These are phyloP conservation scores for Termitomyces sp. DNA, from an alignment of 768 basidiomycete genomes.

Conservation along the genomic window DNA sequence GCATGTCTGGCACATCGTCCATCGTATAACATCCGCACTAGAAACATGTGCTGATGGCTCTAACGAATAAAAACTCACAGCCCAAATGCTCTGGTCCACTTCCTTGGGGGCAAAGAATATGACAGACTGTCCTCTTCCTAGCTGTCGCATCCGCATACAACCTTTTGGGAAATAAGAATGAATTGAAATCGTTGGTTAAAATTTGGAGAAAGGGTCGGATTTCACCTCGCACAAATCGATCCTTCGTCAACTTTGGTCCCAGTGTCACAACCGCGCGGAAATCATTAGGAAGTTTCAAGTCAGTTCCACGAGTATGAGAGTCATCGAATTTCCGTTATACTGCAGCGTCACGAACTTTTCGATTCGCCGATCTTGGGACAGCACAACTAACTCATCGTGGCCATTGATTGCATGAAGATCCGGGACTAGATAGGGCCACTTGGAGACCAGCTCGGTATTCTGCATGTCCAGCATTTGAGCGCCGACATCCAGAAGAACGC, in stretches of 20 bases:
- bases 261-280: constrained; percentile 10
- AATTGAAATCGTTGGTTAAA: background rate
- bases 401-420: constrained; percentile 31
- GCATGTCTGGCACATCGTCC: constrained; percentile 42
- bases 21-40: constrained; percentile 20
- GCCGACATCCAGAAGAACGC: constrained; percentile 49
- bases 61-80: background rate
- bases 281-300: constrained; percentile 41
- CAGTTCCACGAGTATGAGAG: constrained; percentile 47
- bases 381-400: constrained; percentile 27
- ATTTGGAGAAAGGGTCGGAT: constrained; percentile 23
- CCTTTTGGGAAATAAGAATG: constrained; percentile 12
- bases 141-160: background rate
- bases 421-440: constrained; percentile 30
- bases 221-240: background rate
- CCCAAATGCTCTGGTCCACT: background rate
- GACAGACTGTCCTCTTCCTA: background rate
- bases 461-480: constrained; percentile 49
- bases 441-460: constrained; percentile 31
- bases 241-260: background rate
- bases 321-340: constrained; percentile 42
- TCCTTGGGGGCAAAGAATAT: background rate
- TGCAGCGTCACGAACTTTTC: constrained; percentile 34
- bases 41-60: background rate
- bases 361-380: constrained; percentile 28